Base-by-base conservation (phyloP, 352 stramenopile genomes). In the Peronosclerospora sorghi region DNA sequence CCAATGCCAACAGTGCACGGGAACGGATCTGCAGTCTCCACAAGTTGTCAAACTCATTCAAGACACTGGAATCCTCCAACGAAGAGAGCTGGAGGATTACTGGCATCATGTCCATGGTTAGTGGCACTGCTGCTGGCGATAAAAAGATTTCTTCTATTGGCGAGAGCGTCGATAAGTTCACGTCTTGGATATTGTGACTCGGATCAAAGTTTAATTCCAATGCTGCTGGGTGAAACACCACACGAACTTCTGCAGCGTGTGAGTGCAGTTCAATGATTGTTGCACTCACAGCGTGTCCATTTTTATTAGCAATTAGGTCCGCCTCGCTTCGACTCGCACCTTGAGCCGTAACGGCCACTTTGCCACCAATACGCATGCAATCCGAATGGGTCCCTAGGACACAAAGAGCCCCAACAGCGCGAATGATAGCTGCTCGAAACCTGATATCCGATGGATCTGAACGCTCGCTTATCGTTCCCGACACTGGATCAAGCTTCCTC, bases 21-120 rank as follows among this genome's bases (percentile, higher is more conserved):
- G 81, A 94, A n/a, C 77, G 74, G 15, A 94, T 87, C 53, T 94
- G 81, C 39, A 88, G 67, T 26, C 71, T 65, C 75, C 78, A 90
- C 19, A 94, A 54, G 34, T 79, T 77, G 30, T 90, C 78, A 53
- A 86, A 87, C 2, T 69, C 63, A 1, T 59, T 59, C 36, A 86
- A 59, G 3, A 83, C 57, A 26, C 64, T 79, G 0, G 68, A 80
- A 13, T 86, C 68, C 19, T 88, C 73, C 0, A 94, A 52, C 0
- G 75, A 89, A 0, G 73, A 73, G 0, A 93, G 71, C 37, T 89
- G 73, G 1, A 93, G 43, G 51, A 93, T 86, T 1, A 88, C 68
- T 1, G 75, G 80, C 63, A 93, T 87, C 69, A 90, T 86, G 10
- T 88, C 75, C 17, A 69, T 32, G 2, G 65, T 83, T 9, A 88